phyloP scores from a whole-genome alignment of 2,329 filamentous ascomycete genomes.

The Celoporthe dispersa region DNA sequence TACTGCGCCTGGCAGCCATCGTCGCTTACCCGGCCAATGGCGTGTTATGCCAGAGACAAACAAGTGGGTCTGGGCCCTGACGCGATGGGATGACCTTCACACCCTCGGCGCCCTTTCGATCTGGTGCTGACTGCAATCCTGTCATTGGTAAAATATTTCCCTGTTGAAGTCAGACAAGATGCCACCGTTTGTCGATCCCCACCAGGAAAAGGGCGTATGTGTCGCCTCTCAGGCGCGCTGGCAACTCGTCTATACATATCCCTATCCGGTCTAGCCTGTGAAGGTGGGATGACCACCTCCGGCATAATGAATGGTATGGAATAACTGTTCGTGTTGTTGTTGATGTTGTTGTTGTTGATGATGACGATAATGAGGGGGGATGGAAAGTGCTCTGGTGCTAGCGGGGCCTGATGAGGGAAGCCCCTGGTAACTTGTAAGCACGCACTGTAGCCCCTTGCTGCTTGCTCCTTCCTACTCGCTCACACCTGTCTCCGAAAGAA shows the following conservation, averaged over 20 bases:
- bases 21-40: constrained; percentile 21
- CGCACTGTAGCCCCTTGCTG: no score
- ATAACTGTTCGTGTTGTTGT: no score
- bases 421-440: no score
- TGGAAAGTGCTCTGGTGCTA: no score
- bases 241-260: no score
- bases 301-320: no score
- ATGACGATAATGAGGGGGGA: no score
- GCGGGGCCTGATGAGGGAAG: no score
- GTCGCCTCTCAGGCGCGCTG: not conserved
- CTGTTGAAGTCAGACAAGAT: not conserved
- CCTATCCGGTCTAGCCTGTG: not conserved
- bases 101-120: not conserved
- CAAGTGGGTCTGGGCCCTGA: constrained; percentile 2
- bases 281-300: no score
- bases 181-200: not conserved
- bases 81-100: not conserved
- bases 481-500: not conserved
- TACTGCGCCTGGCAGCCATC: constrained; percentile 18
- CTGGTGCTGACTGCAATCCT: not conserved
- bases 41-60: constrained; percentile 11
- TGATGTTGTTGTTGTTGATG: no score
- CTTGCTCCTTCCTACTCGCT: no score
- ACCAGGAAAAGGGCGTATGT: not conserved
- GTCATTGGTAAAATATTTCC: not conserved